Conservation (phyloP, 805 yeast genomes). For the Hanseniaspora clermontiae region DNA sequence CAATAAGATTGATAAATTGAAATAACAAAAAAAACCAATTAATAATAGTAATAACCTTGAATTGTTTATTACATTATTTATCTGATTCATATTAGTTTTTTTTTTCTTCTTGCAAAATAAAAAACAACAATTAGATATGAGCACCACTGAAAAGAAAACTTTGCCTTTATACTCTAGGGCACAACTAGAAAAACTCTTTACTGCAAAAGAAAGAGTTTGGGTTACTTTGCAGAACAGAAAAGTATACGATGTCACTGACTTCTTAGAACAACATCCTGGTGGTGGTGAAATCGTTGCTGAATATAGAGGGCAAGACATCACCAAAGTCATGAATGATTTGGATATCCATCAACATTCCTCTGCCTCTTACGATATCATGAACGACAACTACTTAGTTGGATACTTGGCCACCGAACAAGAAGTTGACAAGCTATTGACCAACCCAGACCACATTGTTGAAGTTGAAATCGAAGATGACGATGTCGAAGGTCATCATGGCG, state of each 20-base stretch:
- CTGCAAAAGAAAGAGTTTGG: constrained; percentile 49
- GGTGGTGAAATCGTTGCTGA: constrained; percentile 64
- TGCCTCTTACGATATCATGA: constrained; percentile 72
- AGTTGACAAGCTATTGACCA: constrained; percentile 54
- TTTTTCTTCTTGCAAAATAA: no score
- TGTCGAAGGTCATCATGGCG: constrained; percentile 29
- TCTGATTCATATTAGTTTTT: neutral
- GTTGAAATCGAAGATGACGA: constrained; percentile 27
- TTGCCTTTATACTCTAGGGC: constrained; percentile 50
- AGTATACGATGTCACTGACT: constrained; percentile 64
- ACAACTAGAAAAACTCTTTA: constrained; percentile 43
- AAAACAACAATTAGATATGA: neutral
- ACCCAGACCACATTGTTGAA: constrained; percentile 48
- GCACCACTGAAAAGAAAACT: constrained; percentile 19
- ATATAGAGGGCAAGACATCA: constrained; percentile 69
- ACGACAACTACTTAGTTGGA: constrained; percentile 68
- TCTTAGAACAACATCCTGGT: constrained; percentile 44
- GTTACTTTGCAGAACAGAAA: constrained; percentile 69
- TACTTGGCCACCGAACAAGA: constrained; percentile 72
- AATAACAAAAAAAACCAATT: neutral
- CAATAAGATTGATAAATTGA: neutral
- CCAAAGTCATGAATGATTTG: constrained; percentile 38
- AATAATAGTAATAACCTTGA: neutral
- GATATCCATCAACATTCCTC: constrained; percentile 70
- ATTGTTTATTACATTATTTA: neutral